These are phyloP conservation scores for Cryptosporidium xiaoi DNA, from an alignment of 169 alveolate genomes.

Conservation along the genomic window DNA sequence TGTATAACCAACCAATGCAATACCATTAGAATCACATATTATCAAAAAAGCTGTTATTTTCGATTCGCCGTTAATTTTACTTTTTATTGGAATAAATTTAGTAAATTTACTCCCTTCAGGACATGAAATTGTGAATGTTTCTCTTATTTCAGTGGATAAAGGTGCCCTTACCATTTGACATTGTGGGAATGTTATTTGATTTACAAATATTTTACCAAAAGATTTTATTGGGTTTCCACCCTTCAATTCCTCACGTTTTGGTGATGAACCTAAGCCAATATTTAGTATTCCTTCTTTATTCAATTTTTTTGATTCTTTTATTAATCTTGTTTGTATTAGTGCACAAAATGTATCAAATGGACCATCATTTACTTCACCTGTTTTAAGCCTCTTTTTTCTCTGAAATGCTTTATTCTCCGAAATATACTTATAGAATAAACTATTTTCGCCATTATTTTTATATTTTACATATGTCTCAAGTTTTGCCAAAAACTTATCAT, in stretches of 20 bases:
- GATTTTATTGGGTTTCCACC: constrained; percentile 47
- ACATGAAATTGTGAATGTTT: constrained; percentile 42
- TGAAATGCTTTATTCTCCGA: background rate
- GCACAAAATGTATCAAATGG: constrained; percentile 63
- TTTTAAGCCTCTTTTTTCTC: constrained; percentile 1
- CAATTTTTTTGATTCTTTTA: constrained; percentile 3
- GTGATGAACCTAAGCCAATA: constrained; percentile 40
- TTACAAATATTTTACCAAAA: constrained; percentile 25
- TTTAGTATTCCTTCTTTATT: constrained; percentile 52
- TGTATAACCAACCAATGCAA: constrained; percentile 42
- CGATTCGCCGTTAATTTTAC: constrained; percentile 13
- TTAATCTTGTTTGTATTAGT: constrained; percentile 22
- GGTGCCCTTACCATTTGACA: constrained; percentile 72
- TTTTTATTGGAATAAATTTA: constrained; percentile 15
- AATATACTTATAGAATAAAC: constrained; percentile 19
- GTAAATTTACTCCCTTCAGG: constrained; percentile 50
- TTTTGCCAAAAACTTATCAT: constrained; percentile 40
- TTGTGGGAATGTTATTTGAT: constrained; percentile 57
- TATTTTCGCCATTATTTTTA: background rate
- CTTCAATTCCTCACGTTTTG: constrained; percentile 2
- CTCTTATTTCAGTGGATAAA: constrained; percentile 33
- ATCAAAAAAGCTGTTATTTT: constrained; percentile 38
- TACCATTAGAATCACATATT: constrained; percentile 43
- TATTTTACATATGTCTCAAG: constrained; percentile 24
- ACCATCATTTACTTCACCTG: constrained; percentile 22